Evolutionary conservation across 2,329 filamentous ascomycete species (phyloP).

Genomic region (Arthrinium puccinioides): DNA sequence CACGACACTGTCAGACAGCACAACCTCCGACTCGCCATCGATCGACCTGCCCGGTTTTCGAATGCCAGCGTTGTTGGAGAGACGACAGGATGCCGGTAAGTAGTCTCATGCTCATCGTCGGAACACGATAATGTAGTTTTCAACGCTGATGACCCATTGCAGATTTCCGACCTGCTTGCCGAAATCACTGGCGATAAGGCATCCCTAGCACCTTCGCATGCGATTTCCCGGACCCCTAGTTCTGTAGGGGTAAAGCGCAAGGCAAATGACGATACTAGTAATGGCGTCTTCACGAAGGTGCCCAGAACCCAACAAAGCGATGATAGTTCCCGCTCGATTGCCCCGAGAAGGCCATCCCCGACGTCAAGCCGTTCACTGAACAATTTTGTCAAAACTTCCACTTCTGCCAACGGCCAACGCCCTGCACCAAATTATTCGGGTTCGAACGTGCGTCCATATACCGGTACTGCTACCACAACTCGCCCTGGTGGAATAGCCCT

Average conservation of each 20-base stretch:
- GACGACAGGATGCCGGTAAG: constrained; percentile 2
- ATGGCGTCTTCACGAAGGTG: constrained; percentile 15
- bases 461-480: constrained; percentile 5
- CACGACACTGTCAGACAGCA: constrained; percentile 3
- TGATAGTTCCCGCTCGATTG: background rate
- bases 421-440: no score
- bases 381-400: constrained; percentile 1
- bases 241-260: constrained; percentile 44
- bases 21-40: no score
- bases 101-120: background rate
- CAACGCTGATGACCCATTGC: background rate
- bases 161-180: constrained; percentile 53
- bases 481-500: constrained; percentile 5
- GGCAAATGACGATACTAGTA: constrained; percentile 39
- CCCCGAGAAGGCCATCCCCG: constrained; percentile 7
- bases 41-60: background rate
- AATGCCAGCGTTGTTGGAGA: background rate
- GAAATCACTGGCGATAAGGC: constrained; percentile 52
- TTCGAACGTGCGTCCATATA: constrained; percentile 3
- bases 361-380: constrained; percentile 12
- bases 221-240: constrained; percentile 18
- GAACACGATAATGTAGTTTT: background rate
- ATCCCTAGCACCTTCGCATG: constrained; percentile 23
- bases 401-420: constrained; percentile 3
- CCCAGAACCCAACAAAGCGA: constrained; percentile 10